These are phyloP conservation scores for Termitomyces sp. DNA, from an alignment of 1,284 basidiomycete species.

Conservation along the genomic window DNA sequence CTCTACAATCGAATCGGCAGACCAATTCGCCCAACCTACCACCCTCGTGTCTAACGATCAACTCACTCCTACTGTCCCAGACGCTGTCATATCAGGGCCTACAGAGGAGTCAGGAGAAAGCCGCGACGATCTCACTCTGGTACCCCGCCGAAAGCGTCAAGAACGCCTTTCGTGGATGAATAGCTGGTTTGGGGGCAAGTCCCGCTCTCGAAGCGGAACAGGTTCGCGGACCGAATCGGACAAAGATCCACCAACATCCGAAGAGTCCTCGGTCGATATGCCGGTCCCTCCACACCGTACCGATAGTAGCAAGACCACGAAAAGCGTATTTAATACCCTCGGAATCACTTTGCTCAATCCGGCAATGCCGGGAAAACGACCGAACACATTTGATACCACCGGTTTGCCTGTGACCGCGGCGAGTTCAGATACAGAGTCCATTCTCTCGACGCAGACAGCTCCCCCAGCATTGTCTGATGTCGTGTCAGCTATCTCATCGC, in stretches of 20 bases:
- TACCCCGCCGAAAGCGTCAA: constrained; percentile 21
- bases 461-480: constrained; percentile 19
- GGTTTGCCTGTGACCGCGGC: constrained; percentile 1
- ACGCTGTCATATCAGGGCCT: neutral
- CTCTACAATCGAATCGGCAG: constrained; percentile 13
- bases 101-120: constrained; percentile 5
- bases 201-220: constrained; percentile 19
- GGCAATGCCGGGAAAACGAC: constrained; percentile 19
- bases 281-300: constrained; percentile 18
- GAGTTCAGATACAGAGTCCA: constrained; percentile 26
- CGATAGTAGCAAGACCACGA: constrained; percentile 40
- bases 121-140: constrained; percentile 18
- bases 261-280: constrained; percentile 14
- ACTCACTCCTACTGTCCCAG: constrained; percentile 9
- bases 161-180: constrained; percentile 59
- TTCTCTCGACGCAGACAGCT: constrained; percentile 22
- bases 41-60: constrained; percentile 6
- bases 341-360: constrained; percentile 65
- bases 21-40: constrained; percentile 10
- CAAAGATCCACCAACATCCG: constrained; percentile 13
- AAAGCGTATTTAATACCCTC: constrained; percentile 65
- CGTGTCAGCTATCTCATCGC: constrained; percentile 34
- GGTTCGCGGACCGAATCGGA: constrained; percentile 11
- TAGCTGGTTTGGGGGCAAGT: constrained; percentile 45
- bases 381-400: constrained; percentile 2